Conservation (phyloP, 192 early-diverging fungal genomes). For the Rhizoclosmatium sp. region DNA sequence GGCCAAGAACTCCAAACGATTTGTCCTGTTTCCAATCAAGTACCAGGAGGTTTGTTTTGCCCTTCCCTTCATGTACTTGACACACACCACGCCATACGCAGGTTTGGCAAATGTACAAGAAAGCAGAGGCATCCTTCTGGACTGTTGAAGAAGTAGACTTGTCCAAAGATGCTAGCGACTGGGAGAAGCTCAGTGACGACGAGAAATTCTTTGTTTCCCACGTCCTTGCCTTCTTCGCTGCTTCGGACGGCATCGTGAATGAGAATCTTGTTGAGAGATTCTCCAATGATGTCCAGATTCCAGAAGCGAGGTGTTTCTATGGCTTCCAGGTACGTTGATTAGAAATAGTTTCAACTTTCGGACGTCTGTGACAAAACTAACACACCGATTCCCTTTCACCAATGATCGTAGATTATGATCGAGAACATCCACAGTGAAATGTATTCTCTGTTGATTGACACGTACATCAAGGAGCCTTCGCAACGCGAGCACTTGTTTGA, state of each 20-base stretch:
- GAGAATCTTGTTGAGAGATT: slow-evolving; percentile 94
- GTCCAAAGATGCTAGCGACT: slow-evolving; percentile 88
- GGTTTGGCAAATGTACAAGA: slow-evolving; percentile 98
- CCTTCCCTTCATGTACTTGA: background rate
- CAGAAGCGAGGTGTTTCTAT: slow-evolving; percentile 93
- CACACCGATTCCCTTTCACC: background rate
- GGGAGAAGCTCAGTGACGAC: slow-evolving; percentile 86
- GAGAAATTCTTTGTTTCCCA: slow-evolving; percentile 92
- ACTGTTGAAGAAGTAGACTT: slow-evolving; percentile 96
- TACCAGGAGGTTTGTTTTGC: slow-evolving; percentile 74
- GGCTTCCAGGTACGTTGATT: slow-evolving; percentile 75
- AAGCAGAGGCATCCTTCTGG: slow-evolving; percentile 97
- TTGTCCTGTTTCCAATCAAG: slow-evolving; percentile 93
- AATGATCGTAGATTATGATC: slow-evolving; percentile 78
- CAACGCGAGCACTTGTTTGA: slow-evolving; percentile 89
- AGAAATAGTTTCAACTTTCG: background rate
- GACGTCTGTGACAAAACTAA: background rate
- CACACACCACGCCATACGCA: slow-evolving; percentile 26
- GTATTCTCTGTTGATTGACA: slow-evolving; percentile 94
- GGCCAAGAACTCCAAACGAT: slow-evolving; percentile 78
- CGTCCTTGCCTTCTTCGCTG: slow-evolving; percentile 95
- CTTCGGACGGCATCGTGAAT: slow-evolving; percentile 95
- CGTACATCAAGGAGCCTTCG: slow-evolving; percentile 88
- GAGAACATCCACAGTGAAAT: slow-evolving; percentile 97
- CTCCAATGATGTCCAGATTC: slow-evolving; percentile 90